Conservation (phyloP, 306 rosid genomes). For the Glycyrrhiza uralensis region DNA sequence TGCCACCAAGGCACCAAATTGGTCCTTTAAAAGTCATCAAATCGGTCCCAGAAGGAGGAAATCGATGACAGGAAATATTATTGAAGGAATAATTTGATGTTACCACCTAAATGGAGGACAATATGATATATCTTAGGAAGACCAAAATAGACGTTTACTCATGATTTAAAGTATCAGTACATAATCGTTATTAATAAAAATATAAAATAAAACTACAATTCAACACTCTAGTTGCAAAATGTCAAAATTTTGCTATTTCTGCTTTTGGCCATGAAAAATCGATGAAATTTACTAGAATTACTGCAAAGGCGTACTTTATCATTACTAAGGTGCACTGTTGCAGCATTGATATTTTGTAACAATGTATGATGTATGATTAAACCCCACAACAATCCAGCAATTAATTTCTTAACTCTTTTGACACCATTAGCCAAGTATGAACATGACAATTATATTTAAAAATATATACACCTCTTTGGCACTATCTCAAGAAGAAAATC, state of each 20-base stretch:
- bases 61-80: neutral
- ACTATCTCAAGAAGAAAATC: neutral
- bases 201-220: neutral
- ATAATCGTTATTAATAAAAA: no score
- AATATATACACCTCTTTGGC: neutral
- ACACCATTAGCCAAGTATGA: neutral
- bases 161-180: no score
- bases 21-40: neutral
- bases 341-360: neutral
- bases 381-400: neutral
- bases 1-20: neutral
- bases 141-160: neutral
- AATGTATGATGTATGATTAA: neutral
- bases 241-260: neutral
- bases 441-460: neutral
- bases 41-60: neutral
- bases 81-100: neutral
- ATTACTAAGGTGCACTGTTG: neutral
- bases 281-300: conserved; percentile 2
- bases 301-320: neutral
- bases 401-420: neutral
- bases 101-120: neutral
- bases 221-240: neutral
- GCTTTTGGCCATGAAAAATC: neutral
- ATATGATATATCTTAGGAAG: neutral